Base-by-base conservation (phyloP, 2,329 filamentous ascomycete species). In the Talaromyces islandicus region DNA sequence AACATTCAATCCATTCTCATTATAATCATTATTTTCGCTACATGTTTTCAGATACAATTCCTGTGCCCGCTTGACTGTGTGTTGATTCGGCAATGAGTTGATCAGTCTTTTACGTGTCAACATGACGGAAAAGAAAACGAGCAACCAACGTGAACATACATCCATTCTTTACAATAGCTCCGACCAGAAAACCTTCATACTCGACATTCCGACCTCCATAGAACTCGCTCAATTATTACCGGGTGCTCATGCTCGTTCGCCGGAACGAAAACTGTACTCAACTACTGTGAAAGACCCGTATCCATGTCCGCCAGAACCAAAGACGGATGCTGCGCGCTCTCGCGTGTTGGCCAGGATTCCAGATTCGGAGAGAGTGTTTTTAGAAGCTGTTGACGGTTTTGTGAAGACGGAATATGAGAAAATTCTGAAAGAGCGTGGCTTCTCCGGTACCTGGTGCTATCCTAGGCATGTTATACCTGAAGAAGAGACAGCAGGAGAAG, bases 181-280 rank as follows among this genome's bases (percentile, higher is more conserved):
- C 1, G 66, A 74, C 4, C 61, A 70, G 7, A 78, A 77, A 5
- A 66, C 82, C 32, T 79, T 79, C 17, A 70, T 88, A 21, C 66
- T 88, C 30, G 85, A 88, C 66, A 81, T 86, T 10, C 85, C 85
- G 2, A 69, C 68, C 5, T 87, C 85, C 0, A 85, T 88, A 59
- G 75, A 78, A 19, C 66, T 75, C 7, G 83, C 81, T 6, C 85
- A 87, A 70, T 73, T 72, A 21, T 69, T 70, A 32, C 32, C 59
- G 14, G 25, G 38, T 10, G 6, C 5, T 17, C 21, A 43, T n/a
- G 5, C 12, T 17, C 9, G 21, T 14, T 41, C 4, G 27, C 6
- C 6, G 29, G 54, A 53, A 58, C 53, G 58, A 5, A 68, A 85
- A 1, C 67, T 80, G 25, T 86, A 84, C 7, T 76, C 71, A 14